Percentiles rank a stretch among this genome's conserved stretches.
phyloP scores from a whole-genome alignment of 106 monocot genomes.

The Agapanthus africanus region DNA sequence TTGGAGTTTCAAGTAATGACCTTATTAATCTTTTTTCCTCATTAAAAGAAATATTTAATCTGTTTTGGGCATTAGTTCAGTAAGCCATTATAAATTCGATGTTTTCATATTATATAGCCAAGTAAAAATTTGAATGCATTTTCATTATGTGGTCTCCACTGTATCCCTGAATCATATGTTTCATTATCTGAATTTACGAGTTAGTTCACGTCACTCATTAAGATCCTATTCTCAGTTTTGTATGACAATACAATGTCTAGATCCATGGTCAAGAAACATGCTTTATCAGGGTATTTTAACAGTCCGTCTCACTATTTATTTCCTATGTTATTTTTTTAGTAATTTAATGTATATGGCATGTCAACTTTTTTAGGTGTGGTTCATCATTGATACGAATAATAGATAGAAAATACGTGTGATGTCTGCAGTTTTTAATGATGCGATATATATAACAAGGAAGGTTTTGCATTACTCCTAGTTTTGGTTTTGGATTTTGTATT shows the following conservation, averaged over 20 bases:
- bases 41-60: conserved; percentile 4
- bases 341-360: too few relatives aligned
- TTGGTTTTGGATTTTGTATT: too few relatives aligned
- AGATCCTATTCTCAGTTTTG: background rate
- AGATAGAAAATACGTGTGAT: too few relatives aligned
- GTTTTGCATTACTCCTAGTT: too few relatives aligned
- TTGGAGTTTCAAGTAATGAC: conserved; percentile 89
- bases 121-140: too few relatives aligned
- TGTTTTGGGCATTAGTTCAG: too few relatives aligned
- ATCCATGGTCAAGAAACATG: background rate
- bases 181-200: background rate
- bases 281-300: background rate
- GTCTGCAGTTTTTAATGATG: too few relatives aligned
- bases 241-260: background rate
- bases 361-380: too few relatives aligned
- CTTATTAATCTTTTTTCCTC: conserved; percentile 4
- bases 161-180: background rate
- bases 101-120: background rate
- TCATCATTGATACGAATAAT: too few relatives aligned
- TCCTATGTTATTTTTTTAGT: background rate
- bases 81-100: too few relatives aligned
- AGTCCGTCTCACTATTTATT: background rate
- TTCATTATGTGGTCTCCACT: background rate
- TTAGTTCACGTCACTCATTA: background rate
- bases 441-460: too few relatives aligned